Conservation (phyloP, 176 grass and related monocot genomes). For the Oryza longistaminata region DNA sequence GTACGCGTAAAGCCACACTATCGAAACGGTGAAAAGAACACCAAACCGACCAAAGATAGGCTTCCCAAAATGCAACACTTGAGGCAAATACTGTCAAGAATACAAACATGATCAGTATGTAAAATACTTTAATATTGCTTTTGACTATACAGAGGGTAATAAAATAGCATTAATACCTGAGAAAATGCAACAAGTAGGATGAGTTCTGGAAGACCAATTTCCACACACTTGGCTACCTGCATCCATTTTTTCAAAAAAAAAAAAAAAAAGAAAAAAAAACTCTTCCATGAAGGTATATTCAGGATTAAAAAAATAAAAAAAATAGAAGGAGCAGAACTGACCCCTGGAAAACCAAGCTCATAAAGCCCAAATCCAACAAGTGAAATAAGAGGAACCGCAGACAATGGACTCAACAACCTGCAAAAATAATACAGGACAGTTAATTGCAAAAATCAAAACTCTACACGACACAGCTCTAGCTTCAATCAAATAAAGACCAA, state of each 20-base stretch:
- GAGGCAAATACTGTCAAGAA: conserved; percentile 66
- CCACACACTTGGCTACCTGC: conserved; percentile 94
- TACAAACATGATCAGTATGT: neutral
- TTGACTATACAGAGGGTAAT: neutral
- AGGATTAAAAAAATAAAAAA: neutral
- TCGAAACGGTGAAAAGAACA: conserved; percentile 78
- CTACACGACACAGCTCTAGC: neutral
- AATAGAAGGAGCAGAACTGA: conserved; percentile 42
- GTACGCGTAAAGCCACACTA: conserved; percentile 90
- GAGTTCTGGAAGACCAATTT: conserved; percentile 83
- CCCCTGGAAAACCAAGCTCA: conserved; percentile 94
- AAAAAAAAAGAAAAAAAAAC: no score
- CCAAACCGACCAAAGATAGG: conserved; percentile 59
- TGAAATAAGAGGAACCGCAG: conserved; percentile 81
- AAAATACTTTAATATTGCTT: neutral
- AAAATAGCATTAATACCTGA: conserved; percentile 55
- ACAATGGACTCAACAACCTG: conserved; percentile 80
- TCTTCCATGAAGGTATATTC: neutral
- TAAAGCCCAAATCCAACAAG: conserved; percentile 95
- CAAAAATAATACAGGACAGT: neutral
- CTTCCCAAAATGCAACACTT: conserved; percentile 52
- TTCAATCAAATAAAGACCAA: neutral
- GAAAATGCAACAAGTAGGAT: conserved; percentile 72
- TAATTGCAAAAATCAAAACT: neutral
- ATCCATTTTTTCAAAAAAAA: conserved; percentile 7